These are phyloP conservation scores for Xerocomus nothofagi DNA, from an alignment of 1,284 basidiomycete genomes.

Conservation along the genomic window DNA sequence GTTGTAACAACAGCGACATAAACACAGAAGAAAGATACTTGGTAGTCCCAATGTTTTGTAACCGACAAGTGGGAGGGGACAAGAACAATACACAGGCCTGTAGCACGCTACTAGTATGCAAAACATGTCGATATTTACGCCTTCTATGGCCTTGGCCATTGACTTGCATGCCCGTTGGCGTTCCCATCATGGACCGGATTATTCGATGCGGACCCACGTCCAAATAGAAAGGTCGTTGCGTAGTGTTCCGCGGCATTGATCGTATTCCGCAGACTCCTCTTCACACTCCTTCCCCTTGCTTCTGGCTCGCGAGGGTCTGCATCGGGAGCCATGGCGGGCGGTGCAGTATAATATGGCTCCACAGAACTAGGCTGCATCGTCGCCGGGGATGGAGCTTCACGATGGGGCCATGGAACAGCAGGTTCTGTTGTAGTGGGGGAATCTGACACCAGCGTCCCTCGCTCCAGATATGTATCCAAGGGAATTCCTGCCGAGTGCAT, in stretches of 20 bases:
- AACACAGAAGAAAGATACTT: slow-evolving; percentile 10
- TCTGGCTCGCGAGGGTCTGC: slow-evolving; percentile 37
- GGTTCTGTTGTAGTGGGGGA: slow-evolving; percentile 12
- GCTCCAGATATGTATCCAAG: slow-evolving; percentile 26
- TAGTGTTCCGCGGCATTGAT: slow-evolving; percentile 67
- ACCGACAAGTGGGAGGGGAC: not conserved
- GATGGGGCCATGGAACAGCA: slow-evolving; percentile 29
- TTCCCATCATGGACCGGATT: slow-evolving; percentile 23
- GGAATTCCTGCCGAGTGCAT: slow-evolving; percentile 37
- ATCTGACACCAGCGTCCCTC: slow-evolving; percentile 8
- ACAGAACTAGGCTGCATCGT: slow-evolving; percentile 19
- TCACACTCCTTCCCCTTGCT: slow-evolving; percentile 56
- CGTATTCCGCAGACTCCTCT: slow-evolving; percentile 62
- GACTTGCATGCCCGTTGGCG: slow-evolving; percentile 24
- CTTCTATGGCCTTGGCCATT: slow-evolving; percentile 28
- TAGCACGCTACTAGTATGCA: slow-evolving; percentile 11
- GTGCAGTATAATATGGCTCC: slow-evolving; percentile 45
- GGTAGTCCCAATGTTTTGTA: slow-evolving; percentile 16
- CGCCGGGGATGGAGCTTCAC: slow-evolving; percentile 28
- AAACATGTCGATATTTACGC: slow-evolving; percentile 4
- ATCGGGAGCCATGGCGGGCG: slow-evolving; percentile 39
- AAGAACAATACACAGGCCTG: slow-evolving; percentile 10
- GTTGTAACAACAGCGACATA: slow-evolving; percentile 28
- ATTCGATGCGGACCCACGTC: slow-evolving; percentile 37
- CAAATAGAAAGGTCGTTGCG: slow-evolving; percentile 62